phyloP scores from a whole-genome alignment of 2,329 filamentous ascomycete species.

The Penicillium brasilianum region DNA sequence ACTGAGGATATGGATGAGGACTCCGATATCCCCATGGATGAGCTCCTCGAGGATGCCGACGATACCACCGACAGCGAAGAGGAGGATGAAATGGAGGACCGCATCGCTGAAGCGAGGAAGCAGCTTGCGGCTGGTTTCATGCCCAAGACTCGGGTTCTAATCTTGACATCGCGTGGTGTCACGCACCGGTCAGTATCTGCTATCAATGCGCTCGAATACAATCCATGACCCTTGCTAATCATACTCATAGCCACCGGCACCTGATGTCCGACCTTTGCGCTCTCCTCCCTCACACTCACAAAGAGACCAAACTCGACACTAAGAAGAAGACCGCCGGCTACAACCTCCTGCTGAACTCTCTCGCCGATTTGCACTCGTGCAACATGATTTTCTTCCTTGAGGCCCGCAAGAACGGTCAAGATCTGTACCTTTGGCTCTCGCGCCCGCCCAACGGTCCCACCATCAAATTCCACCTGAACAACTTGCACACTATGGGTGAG shows the following conservation, averaged over 20 bases:
- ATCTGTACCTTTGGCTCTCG: slow-evolving; percentile 91
- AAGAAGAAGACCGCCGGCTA: slow-evolving; percentile 70
- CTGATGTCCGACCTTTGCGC: slow-evolving; percentile 85
- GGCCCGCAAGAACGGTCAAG: slow-evolving; percentile 83
- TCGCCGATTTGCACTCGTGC: slow-evolving; percentile 81
- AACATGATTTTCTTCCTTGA: slow-evolving; percentile 96
- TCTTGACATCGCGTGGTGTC: slow-evolving; percentile 89
- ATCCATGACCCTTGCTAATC: slow-evolving; percentile 17
- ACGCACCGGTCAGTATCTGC: slow-evolving; percentile 71
- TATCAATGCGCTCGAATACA: slow-evolving; percentile 1
- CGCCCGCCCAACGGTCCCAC: slow-evolving; percentile 86
- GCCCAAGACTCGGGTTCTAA: slow-evolving; percentile 70
- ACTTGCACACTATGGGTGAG: slow-evolving; percentile 93
- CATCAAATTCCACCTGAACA: slow-evolving; percentile 60
- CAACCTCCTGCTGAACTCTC: slow-evolving; percentile 79
- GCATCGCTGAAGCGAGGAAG: slow-evolving; percentile 37
- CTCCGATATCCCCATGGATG: slow-evolving; percentile 45
- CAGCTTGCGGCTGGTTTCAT: slow-evolving; percentile 43
- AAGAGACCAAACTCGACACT: slow-evolving; percentile 95
- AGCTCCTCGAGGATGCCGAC: slow-evolving; percentile 42
- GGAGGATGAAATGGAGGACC: slow-evolving; percentile 34
- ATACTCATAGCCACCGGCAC: slow-evolving; percentile 76
- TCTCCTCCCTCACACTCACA: slow-evolving; percentile 88
- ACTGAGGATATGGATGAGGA: slow-evolving; percentile 57
- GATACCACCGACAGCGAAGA: slow-evolving; percentile 48